Evolutionary conservation across 148 eudicot species (phyloP).

Genomic region (Fagopyrum homotropicum): DNA sequence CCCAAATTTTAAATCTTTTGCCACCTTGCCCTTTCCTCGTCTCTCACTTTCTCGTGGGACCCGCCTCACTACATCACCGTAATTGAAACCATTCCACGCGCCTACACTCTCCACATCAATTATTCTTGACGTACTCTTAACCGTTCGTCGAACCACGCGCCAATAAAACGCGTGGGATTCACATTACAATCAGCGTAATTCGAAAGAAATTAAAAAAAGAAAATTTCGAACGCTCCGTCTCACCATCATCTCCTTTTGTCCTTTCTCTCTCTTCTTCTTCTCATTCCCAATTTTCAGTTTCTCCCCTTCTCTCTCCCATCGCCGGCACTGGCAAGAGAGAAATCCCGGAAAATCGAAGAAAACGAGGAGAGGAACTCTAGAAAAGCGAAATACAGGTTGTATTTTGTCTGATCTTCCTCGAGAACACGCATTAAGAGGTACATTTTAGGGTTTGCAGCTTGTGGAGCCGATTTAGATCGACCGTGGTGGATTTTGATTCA

Average conservation of each 20-base stretch:
- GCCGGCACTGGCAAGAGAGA: slow-evolving; percentile 8
- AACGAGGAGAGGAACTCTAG: neutral
- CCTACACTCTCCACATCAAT: neutral
- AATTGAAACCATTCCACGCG: neutral
- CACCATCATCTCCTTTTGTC: slow-evolving; percentile 6
- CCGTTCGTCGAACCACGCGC: neutral
- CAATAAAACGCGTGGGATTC: neutral
- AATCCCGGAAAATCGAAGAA: neutral
- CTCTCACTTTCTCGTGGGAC: neutral
- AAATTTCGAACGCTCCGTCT: slow-evolving; percentile 10
- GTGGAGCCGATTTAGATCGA: slow-evolving; percentile 8
- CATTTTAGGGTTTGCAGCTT: slow-evolving; percentile 14
- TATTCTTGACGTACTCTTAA: neutral
- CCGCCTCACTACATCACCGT: slow-evolving; percentile 2
- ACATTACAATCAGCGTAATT: neutral
- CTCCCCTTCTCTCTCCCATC: slow-evolving; percentile 11
- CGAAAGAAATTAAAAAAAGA: neutral
- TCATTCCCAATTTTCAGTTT: neutral
- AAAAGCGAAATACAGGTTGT: neutral
- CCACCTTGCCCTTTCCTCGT: neutral
- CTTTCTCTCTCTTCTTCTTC: slow-evolving; percentile 15
- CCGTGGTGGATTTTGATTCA: neutral
- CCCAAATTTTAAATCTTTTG: neutral
- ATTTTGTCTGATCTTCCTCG: neutral
- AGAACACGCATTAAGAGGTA: slow-evolving; percentile 1